Conservation (phyloP, 2,329 filamentous ascomycete species). For the Drechslerella stenobrocha region DNA sequence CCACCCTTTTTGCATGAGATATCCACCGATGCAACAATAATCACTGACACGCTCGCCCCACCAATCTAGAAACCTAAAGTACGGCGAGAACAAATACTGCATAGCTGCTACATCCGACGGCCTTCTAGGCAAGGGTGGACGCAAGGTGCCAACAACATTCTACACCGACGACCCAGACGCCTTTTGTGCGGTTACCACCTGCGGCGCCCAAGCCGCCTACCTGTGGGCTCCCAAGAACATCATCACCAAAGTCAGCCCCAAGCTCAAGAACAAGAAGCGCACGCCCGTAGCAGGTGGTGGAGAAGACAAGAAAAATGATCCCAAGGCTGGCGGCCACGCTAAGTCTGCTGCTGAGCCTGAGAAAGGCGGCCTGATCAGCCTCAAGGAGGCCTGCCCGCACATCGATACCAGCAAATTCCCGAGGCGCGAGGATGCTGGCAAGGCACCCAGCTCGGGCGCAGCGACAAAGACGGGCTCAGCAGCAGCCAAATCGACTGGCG, state of each 20-base stretch:
- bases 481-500: background rate
- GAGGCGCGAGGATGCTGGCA: conserved; percentile 14
- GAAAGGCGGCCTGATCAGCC: conserved; percentile 5
- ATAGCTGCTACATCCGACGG: conserved; percentile 7
- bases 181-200: conserved; percentile 30
- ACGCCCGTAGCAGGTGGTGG: background rate
- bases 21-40: background rate
- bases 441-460: background rate
- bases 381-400: conserved; percentile 26
- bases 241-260: conserved; percentile 4
- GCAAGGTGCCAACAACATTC: conserved; percentile 3
- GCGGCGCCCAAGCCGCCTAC: conserved; percentile 24
- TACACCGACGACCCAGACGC: conserved; percentile 5
- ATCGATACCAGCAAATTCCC: conserved; percentile 33
- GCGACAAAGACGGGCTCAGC: background rate
- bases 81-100: conserved; percentile 34
- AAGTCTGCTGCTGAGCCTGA: background rate
- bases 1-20: background rate
- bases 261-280: conserved; percentile 3
- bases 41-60: background rate
- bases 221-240: conserved; percentile 28
- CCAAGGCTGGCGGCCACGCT: background rate
- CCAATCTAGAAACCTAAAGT: conserved; percentile 12
- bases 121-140: background rate
- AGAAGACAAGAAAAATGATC: background rate